Evolutionary conservation across 495 filamentous ascomycete genomes (phyloP).

Genomic region (Penicillium bovifimosum): DNA sequence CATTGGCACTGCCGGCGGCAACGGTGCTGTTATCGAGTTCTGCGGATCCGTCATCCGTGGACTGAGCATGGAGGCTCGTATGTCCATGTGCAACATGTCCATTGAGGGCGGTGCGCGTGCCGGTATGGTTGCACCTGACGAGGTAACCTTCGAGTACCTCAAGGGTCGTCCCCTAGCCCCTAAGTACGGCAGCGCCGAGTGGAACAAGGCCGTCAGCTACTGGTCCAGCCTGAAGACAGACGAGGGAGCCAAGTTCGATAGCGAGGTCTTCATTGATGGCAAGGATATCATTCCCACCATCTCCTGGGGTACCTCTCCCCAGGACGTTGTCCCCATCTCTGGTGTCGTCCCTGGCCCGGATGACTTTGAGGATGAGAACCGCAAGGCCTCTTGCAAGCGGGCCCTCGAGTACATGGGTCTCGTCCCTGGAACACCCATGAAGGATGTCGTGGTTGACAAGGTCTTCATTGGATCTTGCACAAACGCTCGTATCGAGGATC

Average conservation of each 20-base stretch:
- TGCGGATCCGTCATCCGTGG: slow-evolving; percentile 85
- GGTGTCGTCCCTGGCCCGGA: slow-evolving; percentile 85
- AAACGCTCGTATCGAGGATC: slow-evolving; percentile 93
- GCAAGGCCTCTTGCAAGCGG: slow-evolving; percentile 70
- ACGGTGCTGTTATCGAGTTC: slow-evolving; percentile 92
- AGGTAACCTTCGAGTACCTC: slow-evolving; percentile 91
- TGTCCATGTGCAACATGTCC: slow-evolving; percentile 99
- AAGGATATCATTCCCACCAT: slow-evolving; percentile 92
- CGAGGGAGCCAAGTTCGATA: slow-evolving; percentile 77
- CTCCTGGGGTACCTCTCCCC: slow-evolving; percentile 95
- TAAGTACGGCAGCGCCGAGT: slow-evolving; percentile 74
- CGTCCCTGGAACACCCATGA: slow-evolving; percentile 74
- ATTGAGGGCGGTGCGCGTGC: slow-evolving; percentile 95
- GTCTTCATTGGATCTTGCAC: slow-evolving; percentile 98
- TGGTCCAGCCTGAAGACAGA: slow-evolving; percentile 87
- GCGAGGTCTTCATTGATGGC: slow-evolving; percentile 78
- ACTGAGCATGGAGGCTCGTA: slow-evolving; percentile 94
- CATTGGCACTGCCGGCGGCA: slow-evolving; percentile 94
- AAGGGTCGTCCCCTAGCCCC: slow-evolving; percentile 85
- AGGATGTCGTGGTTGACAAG: slow-evolving; percentile 88
- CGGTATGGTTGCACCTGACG: slow-evolving; percentile 93
- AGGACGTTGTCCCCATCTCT: slow-evolving; percentile 91
- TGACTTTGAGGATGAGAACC: slow-evolving; percentile 69
- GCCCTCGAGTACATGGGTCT: slow-evolving; percentile 97
- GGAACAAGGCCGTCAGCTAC: slow-evolving; percentile 83